Percentiles rank a stretch among this genome's conserved stretches.
phyloP scores from a whole-genome alignment of 1,139 yeast genomes.

The Pichia sp. region DNA sequence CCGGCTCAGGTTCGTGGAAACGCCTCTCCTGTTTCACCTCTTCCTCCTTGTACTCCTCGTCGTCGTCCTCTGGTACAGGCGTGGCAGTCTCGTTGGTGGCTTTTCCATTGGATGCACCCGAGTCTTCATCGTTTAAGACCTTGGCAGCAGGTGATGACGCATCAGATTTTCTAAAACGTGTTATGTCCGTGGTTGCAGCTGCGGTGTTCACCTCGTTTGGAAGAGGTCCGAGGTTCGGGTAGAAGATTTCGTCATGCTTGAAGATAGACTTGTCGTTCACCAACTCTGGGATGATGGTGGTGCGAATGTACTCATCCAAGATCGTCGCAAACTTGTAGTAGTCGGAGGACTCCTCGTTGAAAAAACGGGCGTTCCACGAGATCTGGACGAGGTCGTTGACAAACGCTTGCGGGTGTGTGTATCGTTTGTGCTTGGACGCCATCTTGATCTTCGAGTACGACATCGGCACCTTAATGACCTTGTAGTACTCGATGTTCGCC shows the following conservation, averaged over 20 bases:
- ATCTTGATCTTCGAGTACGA: conserved; percentile 42
- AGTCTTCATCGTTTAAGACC: not conserved
- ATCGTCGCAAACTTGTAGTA: conserved; percentile 71
- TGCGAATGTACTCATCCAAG: conserved; percentile 58
- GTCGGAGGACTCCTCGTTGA: conserved; percentile 65
- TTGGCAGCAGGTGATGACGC: not conserved
- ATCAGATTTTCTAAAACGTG: not conserved
- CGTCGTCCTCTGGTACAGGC: conserved; percentile 22
- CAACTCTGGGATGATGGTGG: conserved; percentile 53
- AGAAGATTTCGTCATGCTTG: conserved; percentile 42
- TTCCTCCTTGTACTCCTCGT: conserved; percentile 21
- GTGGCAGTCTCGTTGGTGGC: conserved; percentile 3
- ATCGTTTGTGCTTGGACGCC: conserved; percentile 46
- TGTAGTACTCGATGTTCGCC: conserved; percentile 42
- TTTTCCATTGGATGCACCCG: not conserved
- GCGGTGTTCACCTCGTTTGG: conserved; percentile 36
- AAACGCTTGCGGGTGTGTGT: conserved; percentile 62
- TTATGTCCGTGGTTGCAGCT: not conserved
- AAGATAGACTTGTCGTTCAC: conserved; percentile 37
- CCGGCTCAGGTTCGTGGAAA: conserved; percentile 12
- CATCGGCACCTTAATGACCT: conserved; percentile 45
- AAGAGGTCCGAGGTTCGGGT: conserved; percentile 73
- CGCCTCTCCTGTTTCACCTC: conserved; percentile 30
- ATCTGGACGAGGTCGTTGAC: conserved; percentile 76
- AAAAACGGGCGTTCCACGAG: conserved; percentile 84